These are phyloP conservation scores for Aspergillus chevalieri DNA, from an alignment of 2,329 filamentous ascomycete genomes.

Conservation along the genomic window DNA sequence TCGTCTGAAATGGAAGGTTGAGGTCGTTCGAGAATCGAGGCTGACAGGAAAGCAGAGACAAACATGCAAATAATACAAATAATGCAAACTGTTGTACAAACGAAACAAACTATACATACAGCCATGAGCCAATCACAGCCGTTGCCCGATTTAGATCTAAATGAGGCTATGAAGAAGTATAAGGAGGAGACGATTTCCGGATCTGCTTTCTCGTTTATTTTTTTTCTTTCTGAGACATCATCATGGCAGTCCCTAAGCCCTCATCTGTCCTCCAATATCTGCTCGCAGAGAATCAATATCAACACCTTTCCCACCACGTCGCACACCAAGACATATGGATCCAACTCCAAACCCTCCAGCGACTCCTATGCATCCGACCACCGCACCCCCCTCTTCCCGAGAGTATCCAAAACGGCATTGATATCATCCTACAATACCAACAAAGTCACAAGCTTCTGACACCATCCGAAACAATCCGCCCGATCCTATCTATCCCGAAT, in stretches of 20 bases:
- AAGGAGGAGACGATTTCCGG: neutral
- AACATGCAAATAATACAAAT: neutral
- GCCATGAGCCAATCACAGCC: neutral
- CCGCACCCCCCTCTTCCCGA: conserved; percentile 5
- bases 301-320: neutral
- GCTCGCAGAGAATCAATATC: neutral
- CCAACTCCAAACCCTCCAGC: conserved; percentile 9
- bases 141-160: neutral
- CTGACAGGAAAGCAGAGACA: too few species aligned
- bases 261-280: neutral
- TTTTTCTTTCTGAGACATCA: neutral
- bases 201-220: neutral
- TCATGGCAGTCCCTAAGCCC: neutral
- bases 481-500: neutral
- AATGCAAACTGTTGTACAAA: neutral
- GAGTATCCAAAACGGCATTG: conserved; percentile 6
- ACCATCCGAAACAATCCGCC: conserved; percentile 4
- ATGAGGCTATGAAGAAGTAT: neutral
- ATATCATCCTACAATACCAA: conserved; percentile 8
- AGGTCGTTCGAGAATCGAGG: too few species aligned
- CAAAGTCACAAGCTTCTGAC: conserved; percentile 9
- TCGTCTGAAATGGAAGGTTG: too few species aligned
- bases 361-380: conserved; percentile 7
- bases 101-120: neutral
- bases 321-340: conserved; percentile 10